Base-by-base conservation (phyloP, 164 flowering plant species). In the Protea cynaroides region DNA sequence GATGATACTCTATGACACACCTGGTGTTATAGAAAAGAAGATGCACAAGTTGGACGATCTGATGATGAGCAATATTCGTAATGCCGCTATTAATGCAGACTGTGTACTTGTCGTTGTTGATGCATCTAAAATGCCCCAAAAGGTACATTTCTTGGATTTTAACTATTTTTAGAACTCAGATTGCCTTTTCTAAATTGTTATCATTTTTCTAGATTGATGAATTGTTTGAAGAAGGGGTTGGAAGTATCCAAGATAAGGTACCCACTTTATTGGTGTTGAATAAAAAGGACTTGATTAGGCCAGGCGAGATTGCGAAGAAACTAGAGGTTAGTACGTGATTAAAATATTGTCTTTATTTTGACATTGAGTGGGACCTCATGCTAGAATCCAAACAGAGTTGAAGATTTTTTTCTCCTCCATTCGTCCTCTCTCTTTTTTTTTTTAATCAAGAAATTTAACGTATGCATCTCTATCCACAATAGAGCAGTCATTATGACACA, bases 51-150 rank as follows among this genome's bases (percentile, higher is more conserved):
- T 95, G 81, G 97, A 95, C 71, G 68, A 92, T 4, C 90, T 92
- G 97, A 95, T 95, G 97, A 95, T 95, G 97, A 92, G 83, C 65
- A 95, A 92, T 83, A 97, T 92, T 19, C 86, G 91, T 7, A 87
- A 83, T 74, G 97, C 97, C 64, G 81, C 88, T 7, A 46, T 86
- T 43, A 84, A 86, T 82, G 97, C 99, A 36, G 96, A 95, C 65
- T 95, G 97, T 80, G 94, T 88, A 6, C 44, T 95, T 59, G 82
- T 95, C 61, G 86, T 90, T 62, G 97, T 95, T 69, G 99, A 95
- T 84, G 97, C 94, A 66, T 75, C 84, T 74, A 91, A 89, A 81
- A 65, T 69, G 65, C 97, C 97, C 60, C 79, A 82, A 75, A 86
- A 84, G 83, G 99, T 92, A 79, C 66, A 81, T 21, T 76, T 56